Base-by-base conservation (phyloP, 2,329 filamentous ascomycete species). In the Escovopsis sp. region DNA sequence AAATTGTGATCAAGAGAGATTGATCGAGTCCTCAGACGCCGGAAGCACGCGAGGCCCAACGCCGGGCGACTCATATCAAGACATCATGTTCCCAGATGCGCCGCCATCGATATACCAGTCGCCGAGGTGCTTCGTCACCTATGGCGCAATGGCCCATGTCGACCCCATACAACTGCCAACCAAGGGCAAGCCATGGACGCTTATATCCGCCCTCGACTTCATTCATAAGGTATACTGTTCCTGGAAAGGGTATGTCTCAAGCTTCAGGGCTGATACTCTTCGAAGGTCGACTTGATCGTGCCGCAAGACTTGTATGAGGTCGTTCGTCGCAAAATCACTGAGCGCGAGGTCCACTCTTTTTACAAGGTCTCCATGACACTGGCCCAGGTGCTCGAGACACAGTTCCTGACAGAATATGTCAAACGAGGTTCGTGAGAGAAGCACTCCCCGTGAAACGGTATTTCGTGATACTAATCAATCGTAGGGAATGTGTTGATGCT, bases 401-500 rank as follows among this genome's bases (percentile, higher is more conserved):
- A 79, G 0, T 94, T 95, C 53, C 87, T 94, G 54, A 81, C 75
- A n/a, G 69, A 78, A 36, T 88, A 93, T 56, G 80, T 96, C 50
- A 94, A 94, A 59, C 72, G 71, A 46, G 83, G 84, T 84, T 63
- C 19, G 57, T 18, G 56, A 5, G 12, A 3, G 28, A 32, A 32
- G 28, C 8, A 9, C 28, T 32, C 8, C 28, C 28, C 28, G 6
- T 1, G 12, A 8, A 10, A 12, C 9, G 6, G 40, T 18, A 15
- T 19, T 11, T 18, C 26, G 30, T 23, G 19, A 18, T 39, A 23
- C 41, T 11, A 4, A n/a, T 32, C 7, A 18, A 4, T 28, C 4
- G 3, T 45, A 87, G 85, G 85, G 5, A 80, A 86, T 55, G 66
- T 93, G 39, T 60, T 85, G 51, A 85, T 96, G 82, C 70, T 94